Conservation (phyloP, 805 yeast species). For the Yarrowia sp. region DNA sequence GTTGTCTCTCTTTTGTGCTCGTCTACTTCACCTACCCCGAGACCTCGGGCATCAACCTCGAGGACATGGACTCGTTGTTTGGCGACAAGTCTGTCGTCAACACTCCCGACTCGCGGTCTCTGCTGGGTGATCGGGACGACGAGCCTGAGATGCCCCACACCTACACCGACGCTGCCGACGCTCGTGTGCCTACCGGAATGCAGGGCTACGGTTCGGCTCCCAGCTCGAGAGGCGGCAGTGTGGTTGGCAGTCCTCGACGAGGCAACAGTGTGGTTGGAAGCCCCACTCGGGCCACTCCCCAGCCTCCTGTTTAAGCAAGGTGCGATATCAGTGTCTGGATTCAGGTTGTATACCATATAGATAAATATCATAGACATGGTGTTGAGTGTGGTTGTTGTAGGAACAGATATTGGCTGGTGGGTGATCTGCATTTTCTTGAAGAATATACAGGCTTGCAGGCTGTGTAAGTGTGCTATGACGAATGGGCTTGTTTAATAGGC, state of each 20-base stretch:
- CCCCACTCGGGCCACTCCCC: neutral
- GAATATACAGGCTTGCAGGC: too few relatives aligned
- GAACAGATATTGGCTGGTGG: too few relatives aligned
- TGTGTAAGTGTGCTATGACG: too few relatives aligned
- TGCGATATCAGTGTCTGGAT: too few relatives aligned
- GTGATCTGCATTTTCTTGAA: too few relatives aligned
- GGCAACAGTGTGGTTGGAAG: neutral
- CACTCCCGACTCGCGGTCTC: conserved; percentile 28
- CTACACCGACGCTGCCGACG: neutral
- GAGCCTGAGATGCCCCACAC: conserved; percentile 4
- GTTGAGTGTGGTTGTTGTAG: too few relatives aligned
- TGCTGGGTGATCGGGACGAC: neutral
- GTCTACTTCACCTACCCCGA: conserved; percentile 80
- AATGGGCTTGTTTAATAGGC: too few relatives aligned
- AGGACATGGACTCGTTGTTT: conserved; percentile 88
- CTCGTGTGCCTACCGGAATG: neutral
- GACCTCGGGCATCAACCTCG: conserved; percentile 82
- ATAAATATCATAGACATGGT: neutral
- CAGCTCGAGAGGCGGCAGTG: neutral
- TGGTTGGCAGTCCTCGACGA: neutral
- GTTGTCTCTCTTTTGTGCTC: conserved; percentile 67
- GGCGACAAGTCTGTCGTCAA: conserved; percentile 53
- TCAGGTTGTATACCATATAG: neutral
- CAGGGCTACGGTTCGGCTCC: conserved; percentile 22
- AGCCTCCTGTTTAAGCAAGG: neutral